Evolutionary conservation across 495 filamentous ascomycete genomes (phyloP).

Genomic region (Penicillium soppii): DNA sequence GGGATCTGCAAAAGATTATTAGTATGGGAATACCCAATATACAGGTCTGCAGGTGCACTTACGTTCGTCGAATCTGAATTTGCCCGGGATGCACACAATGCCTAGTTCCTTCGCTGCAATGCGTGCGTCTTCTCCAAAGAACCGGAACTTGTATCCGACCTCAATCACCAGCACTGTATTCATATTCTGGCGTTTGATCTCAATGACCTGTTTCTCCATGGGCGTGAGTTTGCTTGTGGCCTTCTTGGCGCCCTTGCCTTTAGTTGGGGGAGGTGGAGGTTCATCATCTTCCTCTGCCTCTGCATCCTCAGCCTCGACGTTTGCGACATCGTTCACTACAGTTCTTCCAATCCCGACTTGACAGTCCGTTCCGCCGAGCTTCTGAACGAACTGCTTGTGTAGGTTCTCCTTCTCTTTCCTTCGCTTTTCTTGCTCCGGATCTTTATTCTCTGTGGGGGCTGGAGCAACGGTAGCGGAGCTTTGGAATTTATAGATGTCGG

Average conservation of each 20-base stretch:
- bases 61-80: conserved; percentile 91
- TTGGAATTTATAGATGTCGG: conserved; percentile 41
- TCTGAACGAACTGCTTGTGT: conserved; percentile 86
- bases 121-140: conserved; percentile 96
- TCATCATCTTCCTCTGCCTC: conserved; percentile 58
- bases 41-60: conserved; percentile 27
- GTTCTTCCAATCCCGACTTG: conserved; percentile 65
- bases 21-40: too few relatives aligned
- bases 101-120: conserved; percentile 86
- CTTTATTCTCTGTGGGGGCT: conserved; percentile 26
- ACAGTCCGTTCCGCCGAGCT: conserved; percentile 80
- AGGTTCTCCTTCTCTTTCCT: conserved; percentile 63
- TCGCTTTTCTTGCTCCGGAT: conserved; percentile 46
- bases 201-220: conserved; percentile 88
- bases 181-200: conserved; percentile 89
- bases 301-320: conserved; percentile 46
- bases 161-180: conserved; percentile 88
- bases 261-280: conserved; percentile 49
- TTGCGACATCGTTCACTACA: conserved; percentile 54
- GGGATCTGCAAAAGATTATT: conserved; percentile 47
- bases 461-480: conserved; percentile 31
- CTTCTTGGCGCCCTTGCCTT: conserved; percentile 61
- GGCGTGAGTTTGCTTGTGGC: conserved; percentile 79
- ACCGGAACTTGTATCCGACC: conserved; percentile 96
- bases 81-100: conserved; percentile 97